Conservation (phyloP, 441 rosid genomes). For the Syzygium syzygioides region DNA sequence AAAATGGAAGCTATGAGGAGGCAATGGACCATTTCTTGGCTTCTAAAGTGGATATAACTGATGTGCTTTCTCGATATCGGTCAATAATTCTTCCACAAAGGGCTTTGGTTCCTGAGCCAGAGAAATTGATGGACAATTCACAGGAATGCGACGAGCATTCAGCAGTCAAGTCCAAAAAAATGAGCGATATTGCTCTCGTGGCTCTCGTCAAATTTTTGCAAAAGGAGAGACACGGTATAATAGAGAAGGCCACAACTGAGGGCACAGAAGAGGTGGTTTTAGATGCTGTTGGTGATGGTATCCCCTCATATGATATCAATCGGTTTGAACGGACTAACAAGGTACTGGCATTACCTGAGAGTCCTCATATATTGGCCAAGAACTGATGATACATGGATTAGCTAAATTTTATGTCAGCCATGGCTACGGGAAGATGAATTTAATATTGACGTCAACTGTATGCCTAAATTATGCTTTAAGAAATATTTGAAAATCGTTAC, state of each 20-base stretch:
- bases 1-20: slow-evolving; percentile 86
- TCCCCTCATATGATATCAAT: slow-evolving; percentile 46
- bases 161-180: no score
- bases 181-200: no score
- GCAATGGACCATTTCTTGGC: slow-evolving; percentile 96
- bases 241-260: slow-evolving; percentile 29
- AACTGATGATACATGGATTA: background rate
- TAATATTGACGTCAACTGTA: background rate
- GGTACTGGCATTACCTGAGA: slow-evolving; percentile 24
- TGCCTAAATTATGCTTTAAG: background rate
- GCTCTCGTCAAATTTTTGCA: no score
- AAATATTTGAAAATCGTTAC: background rate
- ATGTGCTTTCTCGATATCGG: slow-evolving; percentile 81
- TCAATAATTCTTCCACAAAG: slow-evolving; percentile 25
- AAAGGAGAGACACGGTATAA: no score
- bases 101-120: slow-evolving; percentile 57
- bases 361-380: background rate
- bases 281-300: slow-evolving; percentile 80
- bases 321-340: slow-evolving; percentile 67
- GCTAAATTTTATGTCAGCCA: background rate
- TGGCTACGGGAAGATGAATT: background rate
- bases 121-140: slow-evolving; percentile 10
- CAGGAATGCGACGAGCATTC: no score
- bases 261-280: slow-evolving; percentile 92
- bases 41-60: slow-evolving; percentile 80